Evolutionary conservation across 1,284 basidiomycete species (phyloP).

Genomic region (Puccinia hordei): DNA sequence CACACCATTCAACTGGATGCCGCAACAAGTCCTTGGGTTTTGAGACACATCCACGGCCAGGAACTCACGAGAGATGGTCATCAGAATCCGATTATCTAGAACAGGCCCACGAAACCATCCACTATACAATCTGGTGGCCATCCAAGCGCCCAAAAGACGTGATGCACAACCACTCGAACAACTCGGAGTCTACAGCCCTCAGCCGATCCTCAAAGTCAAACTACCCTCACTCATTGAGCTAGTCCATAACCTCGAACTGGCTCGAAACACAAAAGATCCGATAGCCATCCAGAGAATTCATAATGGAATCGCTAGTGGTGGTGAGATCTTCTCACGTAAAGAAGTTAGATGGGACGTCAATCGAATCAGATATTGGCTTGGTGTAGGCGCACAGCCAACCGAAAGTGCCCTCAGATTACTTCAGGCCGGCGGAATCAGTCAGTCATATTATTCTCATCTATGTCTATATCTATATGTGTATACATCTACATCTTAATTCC

Average conservation of each 20-base stretch:
- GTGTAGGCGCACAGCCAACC: conserved; percentile 41
- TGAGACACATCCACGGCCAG: too few relatives aligned
- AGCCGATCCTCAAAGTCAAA: conserved; percentile 42
- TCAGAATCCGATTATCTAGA: conserved; percentile 35
- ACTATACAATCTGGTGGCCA: conserved; percentile 44
- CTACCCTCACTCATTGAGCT: conserved; percentile 44
- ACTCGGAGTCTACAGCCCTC: conserved; percentile 34
- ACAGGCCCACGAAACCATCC: conserved; percentile 45
- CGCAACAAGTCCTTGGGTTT: too few relatives aligned
- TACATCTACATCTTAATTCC: too few relatives aligned
- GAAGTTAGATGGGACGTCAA: conserved; percentile 48
- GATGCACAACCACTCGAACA: conserved; percentile 47
- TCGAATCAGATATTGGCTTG: conserved; percentile 48
- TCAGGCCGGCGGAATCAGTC: conserved; percentile 45
- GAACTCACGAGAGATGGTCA: too few relatives aligned
- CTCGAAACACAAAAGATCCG: conserved; percentile 4
- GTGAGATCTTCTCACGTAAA: conserved; percentile 23
- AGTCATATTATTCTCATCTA: not conserved
- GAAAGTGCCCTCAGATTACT: conserved; percentile 38
- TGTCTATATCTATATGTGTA: too few relatives aligned
- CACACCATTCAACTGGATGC: too few relatives aligned
- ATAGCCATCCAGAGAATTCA: conserved; percentile 26
- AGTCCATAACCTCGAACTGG: conserved; percentile 27
- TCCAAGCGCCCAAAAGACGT: conserved; percentile 45
- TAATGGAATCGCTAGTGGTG: conserved; percentile 33